These are phyloP conservation scores for Metschnikowia shivogae DNA, from an alignment of 805 yeast species.

Conservation along the genomic window DNA sequence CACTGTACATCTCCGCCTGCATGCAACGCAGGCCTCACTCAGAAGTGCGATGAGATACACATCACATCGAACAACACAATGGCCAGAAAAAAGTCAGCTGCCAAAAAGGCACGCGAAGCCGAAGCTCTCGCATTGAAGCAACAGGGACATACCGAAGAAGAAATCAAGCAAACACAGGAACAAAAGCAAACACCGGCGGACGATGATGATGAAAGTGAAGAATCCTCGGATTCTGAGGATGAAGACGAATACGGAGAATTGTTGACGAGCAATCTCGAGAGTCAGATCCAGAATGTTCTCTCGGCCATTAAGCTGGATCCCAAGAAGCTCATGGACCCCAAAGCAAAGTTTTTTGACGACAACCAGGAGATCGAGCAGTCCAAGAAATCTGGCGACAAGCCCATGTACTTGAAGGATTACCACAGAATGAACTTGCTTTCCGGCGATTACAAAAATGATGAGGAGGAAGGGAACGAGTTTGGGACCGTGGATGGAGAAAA, in stretches of 20 bases:
- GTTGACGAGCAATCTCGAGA: conserved; percentile 79
- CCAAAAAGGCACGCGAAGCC: conserved; percentile 61
- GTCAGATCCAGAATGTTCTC: conserved; percentile 70
- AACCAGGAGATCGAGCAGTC: conserved; percentile 39
- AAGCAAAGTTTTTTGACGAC: conserved; percentile 69
- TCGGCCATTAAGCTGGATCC: conserved; percentile 68
- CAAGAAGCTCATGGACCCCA: conserved; percentile 59
- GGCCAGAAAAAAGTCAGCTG: conserved; percentile 87
- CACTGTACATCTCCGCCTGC: neutral
- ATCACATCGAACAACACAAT: conserved; percentile 27
- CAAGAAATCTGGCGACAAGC: conserved; percentile 41
- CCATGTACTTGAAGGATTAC: conserved; percentile 86
- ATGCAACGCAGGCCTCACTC: neutral
- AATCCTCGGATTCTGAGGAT: conserved; percentile 50
- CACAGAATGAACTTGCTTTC: conserved; percentile 79
- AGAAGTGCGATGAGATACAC: conserved; percentile 13
- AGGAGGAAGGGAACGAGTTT: conserved; percentile 29
- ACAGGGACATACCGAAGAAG: neutral
- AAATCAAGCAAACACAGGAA: conserved; percentile 10
- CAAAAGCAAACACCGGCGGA: conserved; percentile 25
- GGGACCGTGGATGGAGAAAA: conserved; percentile 51
- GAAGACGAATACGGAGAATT: conserved; percentile 93
- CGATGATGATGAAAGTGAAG: conserved; percentile 28
- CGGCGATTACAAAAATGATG: conserved; percentile 55
- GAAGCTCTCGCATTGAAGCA: conserved; percentile 20